Evolutionary conservation across 148 eudicot genomes (phyloP).

Genomic region (Pharnaceum exiguum): DNA sequence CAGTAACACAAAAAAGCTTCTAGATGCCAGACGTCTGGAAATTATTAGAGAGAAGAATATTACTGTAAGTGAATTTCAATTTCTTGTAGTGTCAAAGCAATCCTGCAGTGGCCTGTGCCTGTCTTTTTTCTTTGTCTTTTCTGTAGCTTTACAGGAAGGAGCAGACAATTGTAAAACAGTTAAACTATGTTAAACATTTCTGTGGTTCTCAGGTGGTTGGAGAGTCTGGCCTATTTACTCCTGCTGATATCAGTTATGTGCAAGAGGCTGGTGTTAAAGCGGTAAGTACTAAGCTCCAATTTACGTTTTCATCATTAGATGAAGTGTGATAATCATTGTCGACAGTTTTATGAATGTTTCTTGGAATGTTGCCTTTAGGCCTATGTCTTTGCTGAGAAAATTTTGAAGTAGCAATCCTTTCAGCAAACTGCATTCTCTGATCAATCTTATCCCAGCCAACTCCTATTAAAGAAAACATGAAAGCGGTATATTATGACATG

Average conservation of each 20-base stretch:
- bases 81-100: neutral
- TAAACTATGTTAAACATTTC: neutral
- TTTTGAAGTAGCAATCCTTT: no score
- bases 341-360: no score
- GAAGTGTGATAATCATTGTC: no score
- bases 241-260: slow-evolving; percentile 74
- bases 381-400: no score
- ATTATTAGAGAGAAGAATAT: slow-evolving; percentile 18
- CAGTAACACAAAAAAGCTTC: slow-evolving; percentile 32
- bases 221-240: slow-evolving; percentile 93
- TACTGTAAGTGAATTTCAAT: slow-evolving; percentile 17
- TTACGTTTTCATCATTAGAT: slow-evolving; percentile 1
- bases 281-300: slow-evolving; percentile 40
- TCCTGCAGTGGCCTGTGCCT: neutral
- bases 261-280: slow-evolving; percentile 94
- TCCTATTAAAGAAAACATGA: no score
- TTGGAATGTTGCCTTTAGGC: no score
- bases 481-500: no score
- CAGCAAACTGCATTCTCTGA: no score
- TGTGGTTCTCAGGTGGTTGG: slow-evolving; percentile 76
- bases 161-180: no score
- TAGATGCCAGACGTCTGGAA: slow-evolving; percentile 26
- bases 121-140: neutral
- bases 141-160: no score
- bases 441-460: no score